A percentile compares a stretch with the other conserved stretches of the same genome.
These are phyloP conservation scores for Takashimella koratensis DNA, from an alignment of 1,284 basidiomycete genomes.

Conservation along the genomic window DNA sequence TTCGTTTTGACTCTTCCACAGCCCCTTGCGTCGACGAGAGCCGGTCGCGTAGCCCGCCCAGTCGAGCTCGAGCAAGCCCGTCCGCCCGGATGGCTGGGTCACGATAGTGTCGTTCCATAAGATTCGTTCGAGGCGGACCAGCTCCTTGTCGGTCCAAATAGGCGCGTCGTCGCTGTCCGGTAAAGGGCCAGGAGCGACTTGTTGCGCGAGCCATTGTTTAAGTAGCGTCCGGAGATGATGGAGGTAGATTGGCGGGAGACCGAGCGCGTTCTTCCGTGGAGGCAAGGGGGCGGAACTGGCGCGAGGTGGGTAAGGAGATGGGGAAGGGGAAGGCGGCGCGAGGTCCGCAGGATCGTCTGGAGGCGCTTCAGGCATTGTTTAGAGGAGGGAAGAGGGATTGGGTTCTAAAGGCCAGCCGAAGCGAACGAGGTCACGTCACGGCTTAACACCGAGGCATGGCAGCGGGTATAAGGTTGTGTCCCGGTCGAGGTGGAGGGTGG, in stretches of 20 bases:
- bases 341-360: no score
- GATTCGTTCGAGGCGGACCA: conserved; percentile 20
- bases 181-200: conserved; percentile 4
- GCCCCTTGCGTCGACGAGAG: conserved; percentile 10
- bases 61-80: conserved; percentile 24
- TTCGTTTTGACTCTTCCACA: conserved; percentile 11
- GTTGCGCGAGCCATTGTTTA: conserved; percentile 34
- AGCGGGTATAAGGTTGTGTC: no score
- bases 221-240: conserved; percentile 23
- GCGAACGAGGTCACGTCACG: no score
- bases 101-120: conserved; percentile 28
- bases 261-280: conserved; percentile 22
- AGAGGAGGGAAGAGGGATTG: no score
- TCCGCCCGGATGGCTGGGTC: not conserved
- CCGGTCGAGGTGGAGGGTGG: no score
- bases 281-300: conserved; percentile 22
- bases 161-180: not conserved
- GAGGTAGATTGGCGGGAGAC: conserved; percentile 31
- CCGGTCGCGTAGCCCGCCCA: conserved; percentile 22
- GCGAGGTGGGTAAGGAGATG: conserved; percentile 5
- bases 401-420: no score
- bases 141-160: conserved; percentile 18
- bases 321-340: not conserved
- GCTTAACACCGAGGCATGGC: no score
- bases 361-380: no score